These are phyloP conservation scores for Globisporangium carolinianum DNA, from an alignment of 352 stramenopile species.

Conservation along the genomic window DNA sequence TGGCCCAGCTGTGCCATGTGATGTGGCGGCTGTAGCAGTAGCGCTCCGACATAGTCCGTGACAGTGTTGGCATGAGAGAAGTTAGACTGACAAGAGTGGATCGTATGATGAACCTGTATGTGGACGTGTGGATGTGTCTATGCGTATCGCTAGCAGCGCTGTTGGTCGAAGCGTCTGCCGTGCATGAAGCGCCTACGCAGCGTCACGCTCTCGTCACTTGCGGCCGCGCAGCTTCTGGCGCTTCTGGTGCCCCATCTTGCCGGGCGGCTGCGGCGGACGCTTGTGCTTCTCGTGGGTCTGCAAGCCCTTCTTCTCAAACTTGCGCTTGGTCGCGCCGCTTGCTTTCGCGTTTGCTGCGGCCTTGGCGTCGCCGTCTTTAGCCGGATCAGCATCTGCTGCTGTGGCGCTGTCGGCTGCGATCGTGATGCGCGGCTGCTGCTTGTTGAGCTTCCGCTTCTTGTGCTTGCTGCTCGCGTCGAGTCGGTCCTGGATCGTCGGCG, in stretches of 20 bases:
- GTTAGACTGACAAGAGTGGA: too few species aligned
- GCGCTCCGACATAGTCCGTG: too few species aligned
- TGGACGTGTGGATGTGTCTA: too few species aligned
- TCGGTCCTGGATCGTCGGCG: slow-evolving; percentile 49
- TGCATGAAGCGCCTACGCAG: too few species aligned
- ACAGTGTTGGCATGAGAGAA: too few species aligned
- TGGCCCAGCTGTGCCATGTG: too few species aligned
- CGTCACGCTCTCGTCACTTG: slow-evolving; percentile 4
- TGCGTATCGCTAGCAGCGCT: too few species aligned
- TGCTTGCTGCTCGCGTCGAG: slow-evolving; percentile 40
- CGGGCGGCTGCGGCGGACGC: slow-evolving; percentile 11
- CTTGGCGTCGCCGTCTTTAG: not conserved
- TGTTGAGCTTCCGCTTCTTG: slow-evolving; percentile 22
- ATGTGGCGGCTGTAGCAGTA: too few species aligned
- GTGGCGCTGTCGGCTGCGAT: not conserved
- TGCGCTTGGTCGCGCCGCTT: slow-evolving; percentile 2
- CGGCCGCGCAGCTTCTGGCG: slow-evolving; percentile 13
- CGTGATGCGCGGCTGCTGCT: slow-evolving; percentile 18
- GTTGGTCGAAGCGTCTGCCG: too few species aligned
- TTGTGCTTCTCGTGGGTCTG: slow-evolving; percentile 21
- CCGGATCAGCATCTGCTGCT: not conserved
- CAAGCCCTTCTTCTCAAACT: slow-evolving; percentile 11
- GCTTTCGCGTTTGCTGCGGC: not conserved
- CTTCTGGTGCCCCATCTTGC: slow-evolving; percentile 19
- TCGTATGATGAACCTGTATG: too few species aligned